A percentile compares a stretch with the other conserved stretches of the same genome.
Conservation (phyloP, 352 stramenopile genomes). For the Globisporangium apiculatum region DNA sequence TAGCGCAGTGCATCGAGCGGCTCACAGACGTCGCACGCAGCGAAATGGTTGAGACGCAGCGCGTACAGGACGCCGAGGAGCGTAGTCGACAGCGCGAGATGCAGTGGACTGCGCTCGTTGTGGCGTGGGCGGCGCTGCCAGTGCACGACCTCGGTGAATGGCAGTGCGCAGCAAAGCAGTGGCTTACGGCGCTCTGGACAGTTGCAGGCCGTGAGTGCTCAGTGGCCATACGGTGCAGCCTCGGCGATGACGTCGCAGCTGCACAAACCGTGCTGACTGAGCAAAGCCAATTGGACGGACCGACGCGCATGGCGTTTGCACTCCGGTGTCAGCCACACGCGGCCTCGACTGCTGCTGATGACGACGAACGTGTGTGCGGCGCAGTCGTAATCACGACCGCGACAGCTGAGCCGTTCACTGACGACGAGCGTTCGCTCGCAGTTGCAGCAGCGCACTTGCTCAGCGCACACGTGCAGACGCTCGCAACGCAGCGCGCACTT, state of each 20-base stretch:
- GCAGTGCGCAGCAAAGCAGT: not conserved
- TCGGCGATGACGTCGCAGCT: not conserved
- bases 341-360: not conserved
- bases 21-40: not conserved
- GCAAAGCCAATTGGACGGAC: no score
- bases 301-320: slow-evolving; percentile 9
- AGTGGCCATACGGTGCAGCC: slow-evolving; percentile 6
- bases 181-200: slow-evolving; percentile 4
- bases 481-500: not conserved
- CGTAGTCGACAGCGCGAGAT: not conserved
- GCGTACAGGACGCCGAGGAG: not conserved
- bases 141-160: slow-evolving; percentile 2
- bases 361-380: not conserved
- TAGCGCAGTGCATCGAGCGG: not conserved
- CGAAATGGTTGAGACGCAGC: not conserved
- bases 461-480: slow-evolving; percentile 4
- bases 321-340: not conserved
- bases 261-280: slow-evolving; percentile 7
- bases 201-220: not conserved
- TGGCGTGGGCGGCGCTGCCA: slow-evolving; percentile 5
- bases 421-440: slow-evolving; percentile 6
- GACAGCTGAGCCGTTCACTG: slow-evolving; percentile 4
- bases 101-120: slow-evolving; percentile 8
- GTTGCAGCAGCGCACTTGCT: slow-evolving; percentile 2
- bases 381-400: slow-evolving; percentile 9